Evolutionary conservation across 2,329 filamentous ascomycete genomes (phyloP).

Genomic region (Verticillium klebahnii): DNA sequence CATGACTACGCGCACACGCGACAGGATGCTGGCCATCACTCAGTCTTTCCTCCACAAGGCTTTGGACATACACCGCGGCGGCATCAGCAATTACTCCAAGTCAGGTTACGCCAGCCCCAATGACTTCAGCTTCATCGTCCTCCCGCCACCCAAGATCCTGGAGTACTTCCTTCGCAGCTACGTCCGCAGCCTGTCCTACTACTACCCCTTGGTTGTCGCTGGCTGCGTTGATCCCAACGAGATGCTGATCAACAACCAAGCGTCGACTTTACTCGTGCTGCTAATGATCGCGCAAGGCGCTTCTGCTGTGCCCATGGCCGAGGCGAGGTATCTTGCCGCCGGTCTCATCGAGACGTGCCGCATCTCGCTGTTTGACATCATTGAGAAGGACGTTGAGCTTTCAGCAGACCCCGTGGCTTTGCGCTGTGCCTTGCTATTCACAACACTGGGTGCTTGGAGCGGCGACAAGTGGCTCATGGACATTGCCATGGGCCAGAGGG

Average conservation of each 20-base stretch:
- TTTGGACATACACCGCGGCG: slow-evolving; percentile 60
- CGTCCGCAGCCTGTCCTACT: slow-evolving; percentile 60
- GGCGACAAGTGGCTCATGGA: slow-evolving; percentile 77
- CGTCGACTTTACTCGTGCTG: slow-evolving; percentile 60
- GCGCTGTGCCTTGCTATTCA: slow-evolving; percentile 63
- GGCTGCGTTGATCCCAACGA: slow-evolving; percentile 59
- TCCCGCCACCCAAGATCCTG: slow-evolving; percentile 61
- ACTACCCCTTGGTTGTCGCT: slow-evolving; percentile 58
- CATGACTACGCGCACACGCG: slow-evolving; percentile 48
- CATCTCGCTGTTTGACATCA: slow-evolving; percentile 66
- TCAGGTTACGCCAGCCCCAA: slow-evolving; percentile 37
- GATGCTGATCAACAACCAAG: slow-evolving; percentile 61
- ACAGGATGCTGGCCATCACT: slow-evolving; percentile 67
- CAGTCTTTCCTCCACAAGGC: slow-evolving; percentile 68
- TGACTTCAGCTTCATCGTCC: slow-evolving; percentile 53
- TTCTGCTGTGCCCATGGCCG: slow-evolving; percentile 58
- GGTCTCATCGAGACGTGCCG: slow-evolving; percentile 67
- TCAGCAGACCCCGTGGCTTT: slow-evolving; percentile 61
- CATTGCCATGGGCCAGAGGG: slow-evolving; percentile 68
- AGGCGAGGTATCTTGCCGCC: slow-evolving; percentile 61
- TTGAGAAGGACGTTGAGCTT: slow-evolving; percentile 67
- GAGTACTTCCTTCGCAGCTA: slow-evolving; percentile 65
- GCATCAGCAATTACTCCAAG: slow-evolving; percentile 25
- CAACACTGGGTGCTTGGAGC: slow-evolving; percentile 65
- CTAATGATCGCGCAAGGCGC: slow-evolving; percentile 72